A percentile compares a stretch with the other conserved stretches of the same genome.
phyloP scores from a whole-genome alignment of 495 filamentous ascomycete species.

The Tuber umbilicatum region DNA sequence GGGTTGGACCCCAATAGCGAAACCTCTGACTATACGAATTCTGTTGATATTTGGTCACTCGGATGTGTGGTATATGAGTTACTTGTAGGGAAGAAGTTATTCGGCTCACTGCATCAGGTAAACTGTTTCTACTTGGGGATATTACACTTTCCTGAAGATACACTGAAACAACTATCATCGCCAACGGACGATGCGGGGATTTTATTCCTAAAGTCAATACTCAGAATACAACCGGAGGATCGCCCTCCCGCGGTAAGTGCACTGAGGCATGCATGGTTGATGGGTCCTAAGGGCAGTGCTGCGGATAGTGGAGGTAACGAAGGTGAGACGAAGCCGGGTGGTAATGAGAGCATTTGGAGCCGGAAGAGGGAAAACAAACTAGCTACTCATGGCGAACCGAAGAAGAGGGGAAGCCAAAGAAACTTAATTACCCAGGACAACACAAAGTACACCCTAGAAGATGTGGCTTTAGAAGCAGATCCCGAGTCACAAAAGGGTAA shows the following conservation, averaged over 20 bases:
- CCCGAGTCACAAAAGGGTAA: background rate
- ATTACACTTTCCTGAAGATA: background rate
- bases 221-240: background rate
- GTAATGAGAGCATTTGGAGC: background rate
- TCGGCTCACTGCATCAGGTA: background rate
- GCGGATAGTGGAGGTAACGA: no score
- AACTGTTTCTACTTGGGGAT: background rate
- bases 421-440: background rate
- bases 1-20: background rate
- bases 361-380: background rate
- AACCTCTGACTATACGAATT: conserved; percentile 7
- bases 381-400: background rate
- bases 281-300: background rate
- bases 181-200: background rate
- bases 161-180: background rate
- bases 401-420: background rate
- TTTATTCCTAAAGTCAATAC: background rate
- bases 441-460: background rate
- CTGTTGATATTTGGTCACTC: conserved; percentile 15
- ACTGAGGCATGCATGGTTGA: background rate
- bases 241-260: background rate
- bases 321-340: background rate
- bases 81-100: background rate
- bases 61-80: conserved; percentile 5
- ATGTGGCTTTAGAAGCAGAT: background rate